Evolutionary conservation across 2,329 filamentous ascomycete species (phyloP).

Genomic region (Cercospora citrullina): DNA sequence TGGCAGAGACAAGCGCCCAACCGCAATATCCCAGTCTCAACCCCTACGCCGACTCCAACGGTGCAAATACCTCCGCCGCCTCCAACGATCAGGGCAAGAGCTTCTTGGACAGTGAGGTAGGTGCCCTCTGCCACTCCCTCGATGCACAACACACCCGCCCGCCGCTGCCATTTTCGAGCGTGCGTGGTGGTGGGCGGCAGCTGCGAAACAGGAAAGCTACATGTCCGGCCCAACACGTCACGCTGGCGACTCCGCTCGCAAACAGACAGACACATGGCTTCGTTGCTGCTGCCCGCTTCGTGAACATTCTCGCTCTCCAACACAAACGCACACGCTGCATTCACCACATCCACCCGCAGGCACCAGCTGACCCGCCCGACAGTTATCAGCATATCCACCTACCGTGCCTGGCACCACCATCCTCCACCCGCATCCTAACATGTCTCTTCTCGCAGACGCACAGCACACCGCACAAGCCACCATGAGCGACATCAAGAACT

Average conservation of each 20-base stretch:
- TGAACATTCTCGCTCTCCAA: background rate
- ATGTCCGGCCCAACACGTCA: background rate
- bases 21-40: constrained; percentile 39
- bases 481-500: constrained; percentile 51
- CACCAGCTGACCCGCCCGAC: constrained; percentile 23
- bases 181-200: background rate
- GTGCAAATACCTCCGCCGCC: constrained; percentile 2
- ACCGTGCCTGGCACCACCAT: constrained; percentile 13
- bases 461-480: constrained; percentile 50
- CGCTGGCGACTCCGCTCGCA: background rate
- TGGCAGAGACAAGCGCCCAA: constrained; percentile 30
- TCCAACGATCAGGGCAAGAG: constrained; percentile 38
- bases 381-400: constrained; percentile 21
- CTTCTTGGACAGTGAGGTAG: constrained; percentile 48
- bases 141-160: background rate
- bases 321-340: background rate
- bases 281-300: background rate
- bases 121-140: constrained; percentile 4
- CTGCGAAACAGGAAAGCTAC: background rate
- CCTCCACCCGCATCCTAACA: constrained; percentile 23
- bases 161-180: background rate
- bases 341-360: constrained; percentile 1
- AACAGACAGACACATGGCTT: background rate
- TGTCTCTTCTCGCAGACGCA: constrained; percentile 44
- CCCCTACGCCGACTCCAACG: constrained; percentile 30